A percentile compares a stretch with the other conserved stretches of the same genome.
These are phyloP conservation scores for Sutorius eximius DNA, from an alignment of 1,284 basidiomycete genomes.

Conservation along the genomic window DNA sequence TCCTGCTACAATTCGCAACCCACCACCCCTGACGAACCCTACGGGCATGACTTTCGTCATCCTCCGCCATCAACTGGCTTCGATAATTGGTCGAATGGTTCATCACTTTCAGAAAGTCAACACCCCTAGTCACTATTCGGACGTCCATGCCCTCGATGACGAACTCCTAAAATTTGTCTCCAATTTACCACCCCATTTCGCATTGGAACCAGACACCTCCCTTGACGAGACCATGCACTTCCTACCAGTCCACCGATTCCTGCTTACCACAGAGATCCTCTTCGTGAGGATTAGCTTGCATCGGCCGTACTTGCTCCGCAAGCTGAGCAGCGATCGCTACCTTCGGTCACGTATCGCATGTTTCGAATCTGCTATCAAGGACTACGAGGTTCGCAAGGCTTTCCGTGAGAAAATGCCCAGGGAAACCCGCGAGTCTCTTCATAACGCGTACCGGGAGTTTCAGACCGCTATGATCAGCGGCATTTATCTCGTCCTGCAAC, in stretches of 20 bases:
- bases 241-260: conserved; percentile 73
- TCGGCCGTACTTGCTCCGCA: conserved; percentile 75
- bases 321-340: conserved; percentile 73
- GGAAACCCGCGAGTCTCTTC: conserved; percentile 64
- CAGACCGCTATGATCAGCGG: conserved; percentile 85
- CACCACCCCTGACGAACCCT: conserved; percentile 64
- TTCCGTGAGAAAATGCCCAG: conserved; percentile 62
- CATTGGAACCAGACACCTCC: conserved; percentile 76
- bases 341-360: conserved; percentile 71
- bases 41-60: conserved; percentile 89
- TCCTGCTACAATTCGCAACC: conserved; percentile 42
- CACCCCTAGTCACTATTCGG: conserved; percentile 79
- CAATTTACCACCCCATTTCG: conserved; percentile 74
- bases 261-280: conserved; percentile 78
- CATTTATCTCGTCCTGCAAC: conserved; percentile 78
- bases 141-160: conserved; percentile 82
- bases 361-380: conserved; percentile 77
- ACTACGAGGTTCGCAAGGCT: conserved; percentile 67
- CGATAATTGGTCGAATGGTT: conserved; percentile 88
- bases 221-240: conserved; percentile 66
- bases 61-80: conserved; percentile 78
- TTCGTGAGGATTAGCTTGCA: conserved; percentile 80
- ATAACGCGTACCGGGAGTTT: conserved; percentile 81
- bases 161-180: conserved; percentile 81
- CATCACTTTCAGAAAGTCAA: conserved; percentile 94